A percentile compares a stretch with the other conserved stretches of the same genome.
Conservation (phyloP, 2,329 filamentous ascomycete species). For the Aspergillus bombycis region DNA sequence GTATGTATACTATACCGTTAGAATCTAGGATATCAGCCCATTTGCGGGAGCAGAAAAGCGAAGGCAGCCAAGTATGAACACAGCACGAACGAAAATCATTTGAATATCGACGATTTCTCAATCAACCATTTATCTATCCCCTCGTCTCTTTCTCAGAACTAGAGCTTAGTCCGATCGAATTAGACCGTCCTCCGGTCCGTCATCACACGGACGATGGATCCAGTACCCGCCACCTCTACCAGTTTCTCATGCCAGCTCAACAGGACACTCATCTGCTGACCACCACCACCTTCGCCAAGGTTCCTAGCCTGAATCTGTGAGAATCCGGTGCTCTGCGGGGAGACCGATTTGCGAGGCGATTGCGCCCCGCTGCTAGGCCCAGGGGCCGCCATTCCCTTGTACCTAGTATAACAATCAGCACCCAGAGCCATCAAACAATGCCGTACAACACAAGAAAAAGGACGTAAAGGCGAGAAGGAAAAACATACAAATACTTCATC, state of each 20-base stretch:
- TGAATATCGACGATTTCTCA: background rate
- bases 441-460: background rate
- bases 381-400: slow-evolving; percentile 79
- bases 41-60: slow-evolving; percentile 5
- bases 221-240: slow-evolving; percentile 87
- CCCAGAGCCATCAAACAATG: background rate
- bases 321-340: slow-evolving; percentile 84
- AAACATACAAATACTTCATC: slow-evolving; percentile 92
- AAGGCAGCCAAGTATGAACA: slow-evolving; percentile 6
- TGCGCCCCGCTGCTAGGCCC: slow-evolving; percentile 45
- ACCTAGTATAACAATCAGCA: slow-evolving; percentile 54
- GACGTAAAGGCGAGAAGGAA: background rate
- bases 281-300: slow-evolving; percentile 68
- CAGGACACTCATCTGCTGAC: slow-evolving; percentile 92
- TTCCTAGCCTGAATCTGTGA: slow-evolving; percentile 70
- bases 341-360: slow-evolving; percentile 56
- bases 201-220: slow-evolving; percentile 93
- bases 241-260: slow-evolving; percentile 99
- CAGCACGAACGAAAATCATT: background rate
- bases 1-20: slow-evolving; percentile 15
- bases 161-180: background rate
- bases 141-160: background rate
- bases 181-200: slow-evolving; percentile 90
- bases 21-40: slow-evolving; percentile 1
- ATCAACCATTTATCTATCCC: slow-evolving; percentile 5